Evolutionary conservation across 2,329 filamentous ascomycete species (phyloP), one percentile per base, ranked within the genome.

Genomic region (Cordyceps tenuipes): DNA sequence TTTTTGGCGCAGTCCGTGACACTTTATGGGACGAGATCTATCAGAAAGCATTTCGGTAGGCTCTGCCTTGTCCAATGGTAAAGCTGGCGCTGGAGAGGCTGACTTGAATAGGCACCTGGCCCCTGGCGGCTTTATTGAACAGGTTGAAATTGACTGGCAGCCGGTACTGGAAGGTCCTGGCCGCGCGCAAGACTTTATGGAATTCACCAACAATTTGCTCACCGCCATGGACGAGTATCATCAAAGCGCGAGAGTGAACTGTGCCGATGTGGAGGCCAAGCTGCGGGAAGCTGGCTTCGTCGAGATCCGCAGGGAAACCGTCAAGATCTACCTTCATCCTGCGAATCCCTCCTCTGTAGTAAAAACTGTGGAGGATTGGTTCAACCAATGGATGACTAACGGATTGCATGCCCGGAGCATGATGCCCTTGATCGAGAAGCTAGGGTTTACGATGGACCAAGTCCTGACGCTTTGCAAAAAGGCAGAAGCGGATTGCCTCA

Each of bases 141-240:
- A 96, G 66, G 83, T 96, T 52, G 93, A 97, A 71, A 88, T 97
- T 59, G 91, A 97, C 72, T 89, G 89, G 72, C 78, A 82, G 52
- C 90, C 91, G 19, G 84, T 84, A 56, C 88, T 85, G 68, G 87
- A 91, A 63, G 84, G 89, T 66, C 79, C 81, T 41, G 83, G 83
- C 1, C 73, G 89, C 15, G 78, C 82, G 12, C 64, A 73, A 4
- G 84, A 79, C 31, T 75, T 93, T 17, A 73, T 77, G 49, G 75
- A 83, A 66, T 96, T 91, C 91, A 87, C 87, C 63, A 74, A 82
- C 29, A 82, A 83, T 61, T 76, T 95, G 60, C 78, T 84, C 52
- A 79, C 83, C 61, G 88, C 88, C 48, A 92, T 91, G 65, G 79
- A 84, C 51, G 77, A 79, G 47, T 80, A 82, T 46, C 81, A 83